Evolutionary conservation across 2,329 filamentous ascomycete genomes (phyloP), one percentile per base, ranked within the genome.

Genomic region (Alternaria metachromatica): DNA sequence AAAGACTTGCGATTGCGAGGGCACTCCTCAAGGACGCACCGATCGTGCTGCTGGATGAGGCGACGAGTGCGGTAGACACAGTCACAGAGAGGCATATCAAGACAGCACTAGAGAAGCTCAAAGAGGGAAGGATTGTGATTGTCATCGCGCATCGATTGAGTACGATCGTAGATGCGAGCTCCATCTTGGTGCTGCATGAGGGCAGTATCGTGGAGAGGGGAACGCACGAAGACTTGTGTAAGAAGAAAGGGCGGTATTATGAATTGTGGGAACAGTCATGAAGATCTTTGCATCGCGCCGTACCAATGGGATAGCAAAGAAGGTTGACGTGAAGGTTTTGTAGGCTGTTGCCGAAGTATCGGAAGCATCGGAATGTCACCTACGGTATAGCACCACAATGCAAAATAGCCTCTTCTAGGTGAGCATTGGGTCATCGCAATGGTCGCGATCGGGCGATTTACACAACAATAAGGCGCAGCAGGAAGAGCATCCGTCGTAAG

Each of bases 61-160:
- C 93, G 0, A 96, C 94, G 65, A 92, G 91, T 58, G 91, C 92
- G 53, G 92, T 96, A 87, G 90, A 94, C 65, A 88, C 91, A 46
- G 84, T 83, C 0, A 90, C 88, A 0, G 88, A 90, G 75, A 84
- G 87, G 60, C 85, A 87, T 69, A 90, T 90, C 33, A 88, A 90
- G 69, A 80, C 84, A 13, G 88, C 88, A 0, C 82, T 90, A 23
- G 80, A 80, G 56, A 80, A 80, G 49, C 80, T 89, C 9, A 88
- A 85, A 59, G 78, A 84, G 59, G 85, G 84, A 3, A 85, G 87
- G n/a, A 90, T 88, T 5, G 90, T 87, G 0, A 87, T 90, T 66
- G 85, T 90, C 37, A 86, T 90, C 30, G 88, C 88, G 81, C 93
- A 96, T 80, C 90, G 93, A 57, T 82, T 97, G 25, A 94, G 92